Conservation (phyloP, 306 rosid genomes). For the Spatholobus suberectus region DNA sequence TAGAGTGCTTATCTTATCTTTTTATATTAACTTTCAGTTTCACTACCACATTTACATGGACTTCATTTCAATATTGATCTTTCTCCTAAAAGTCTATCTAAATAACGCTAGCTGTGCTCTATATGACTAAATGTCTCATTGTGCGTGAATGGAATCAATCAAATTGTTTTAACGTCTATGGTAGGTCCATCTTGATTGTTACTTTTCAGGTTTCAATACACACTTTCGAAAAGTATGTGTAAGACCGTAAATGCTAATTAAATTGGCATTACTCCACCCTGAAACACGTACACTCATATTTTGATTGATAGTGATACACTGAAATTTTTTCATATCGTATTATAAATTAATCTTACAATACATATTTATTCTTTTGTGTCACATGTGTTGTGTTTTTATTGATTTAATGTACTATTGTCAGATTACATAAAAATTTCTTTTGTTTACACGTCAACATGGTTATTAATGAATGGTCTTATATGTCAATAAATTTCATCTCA, state of each 20-base stretch:
- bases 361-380: background rate
- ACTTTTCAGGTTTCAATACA: slow-evolving; percentile 32
- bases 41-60: background rate
- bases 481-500: slow-evolving; percentile 21
- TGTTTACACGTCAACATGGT: slow-evolving; percentile 7
- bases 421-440: background rate
- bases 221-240: slow-evolving; percentile 33
- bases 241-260: slow-evolving; percentile 31
- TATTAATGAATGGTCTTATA: slow-evolving; percentile 33
- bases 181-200: slow-evolving; percentile 46
- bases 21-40: background rate
- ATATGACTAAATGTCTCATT: background rate
- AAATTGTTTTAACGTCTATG: slow-evolving; percentile 38
- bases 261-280: slow-evolving; percentile 31
- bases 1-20: slow-evolving; percentile 18
- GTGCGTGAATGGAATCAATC: slow-evolving; percentile 41
- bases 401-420: slow-evolving; percentile 10
- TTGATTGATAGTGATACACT: background rate
- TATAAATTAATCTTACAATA: background rate
- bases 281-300: background rate
- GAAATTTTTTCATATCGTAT: background rate
- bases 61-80: slow-evolving; percentile 2
- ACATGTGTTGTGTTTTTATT: slow-evolving; percentile 1
- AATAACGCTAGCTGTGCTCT: background rate
- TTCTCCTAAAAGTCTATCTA: slow-evolving; percentile 27